Evolutionary conservation across 1,284 basidiomycete genomes (phyloP).

Genomic region (Peniophora sp.): DNA sequence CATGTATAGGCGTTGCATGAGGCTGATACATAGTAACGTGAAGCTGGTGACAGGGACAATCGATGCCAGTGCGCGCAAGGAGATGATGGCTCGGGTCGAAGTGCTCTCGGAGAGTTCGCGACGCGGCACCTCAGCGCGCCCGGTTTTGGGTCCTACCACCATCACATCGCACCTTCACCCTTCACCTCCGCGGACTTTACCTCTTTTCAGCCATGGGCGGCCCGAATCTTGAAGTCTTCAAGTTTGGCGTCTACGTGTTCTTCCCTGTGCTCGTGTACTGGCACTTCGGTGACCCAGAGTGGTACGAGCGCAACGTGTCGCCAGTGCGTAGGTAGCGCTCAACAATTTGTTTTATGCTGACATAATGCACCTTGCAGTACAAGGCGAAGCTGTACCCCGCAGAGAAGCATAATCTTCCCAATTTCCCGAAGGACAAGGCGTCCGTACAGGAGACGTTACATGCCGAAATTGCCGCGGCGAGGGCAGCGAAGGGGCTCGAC

Average conservation of each 20-base stretch:
- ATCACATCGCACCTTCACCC: too few relatives aligned
- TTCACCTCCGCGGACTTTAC: too few relatives aligned
- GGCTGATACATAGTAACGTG: too few relatives aligned
- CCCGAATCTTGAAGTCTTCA: constrained; percentile 83
- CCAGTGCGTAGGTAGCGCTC: constrained; percentile 55
- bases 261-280: constrained; percentile 80
- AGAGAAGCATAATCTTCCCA: constrained; percentile 45
- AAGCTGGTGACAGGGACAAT: too few relatives aligned
- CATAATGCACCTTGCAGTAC: constrained; percentile 38
- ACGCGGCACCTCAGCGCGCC: too few relatives aligned
- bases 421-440: constrained; percentile 55
- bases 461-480: constrained; percentile 46
- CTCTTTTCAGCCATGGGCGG: constrained; percentile 48
- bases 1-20: neutral
- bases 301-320: constrained; percentile 76
- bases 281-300: constrained; percentile 85
- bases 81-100: constrained; percentile 14
- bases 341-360: neutral
- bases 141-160: too few relatives aligned
- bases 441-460: constrained; percentile 61
- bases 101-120: too few relatives aligned
- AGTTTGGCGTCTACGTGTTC: constrained; percentile 84
- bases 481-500: constrained; percentile 29
- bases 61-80: too few relatives aligned
- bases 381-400: constrained; percentile 64